phyloP scores from a whole-genome alignment of 176 grass and related monocot genomes.

The Musa beccarii region DNA sequence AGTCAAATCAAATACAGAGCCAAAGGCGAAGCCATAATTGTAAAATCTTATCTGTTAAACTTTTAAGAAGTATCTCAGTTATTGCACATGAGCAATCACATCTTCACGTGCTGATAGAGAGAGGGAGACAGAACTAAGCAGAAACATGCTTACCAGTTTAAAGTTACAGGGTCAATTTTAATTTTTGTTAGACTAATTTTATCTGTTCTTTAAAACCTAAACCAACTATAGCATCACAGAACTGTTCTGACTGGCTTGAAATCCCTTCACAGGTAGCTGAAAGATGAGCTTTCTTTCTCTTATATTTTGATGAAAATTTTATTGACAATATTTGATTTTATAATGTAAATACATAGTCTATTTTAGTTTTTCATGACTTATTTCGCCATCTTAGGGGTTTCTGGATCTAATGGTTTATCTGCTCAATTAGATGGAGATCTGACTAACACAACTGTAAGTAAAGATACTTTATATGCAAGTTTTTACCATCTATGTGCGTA shows the following conservation, averaged over 20 bases:
- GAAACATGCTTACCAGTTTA: no score
- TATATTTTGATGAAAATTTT: background rate
- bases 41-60: no score
- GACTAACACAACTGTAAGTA: conserved; percentile 84
- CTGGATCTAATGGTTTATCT: conserved; percentile 53
- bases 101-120: no score
- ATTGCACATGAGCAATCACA: no score
- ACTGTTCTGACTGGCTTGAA: background rate
- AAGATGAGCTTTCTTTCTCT: background rate
- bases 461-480: conserved; percentile 12
- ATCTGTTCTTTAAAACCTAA: no score
- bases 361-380: conserved; percentile 5
- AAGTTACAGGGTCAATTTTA: no score
- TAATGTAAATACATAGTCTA: background rate
- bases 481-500: conserved; percentile 2
- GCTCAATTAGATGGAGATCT: conserved; percentile 64
- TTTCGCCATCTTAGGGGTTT: conserved; percentile 42
- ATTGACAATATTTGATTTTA: background rate
- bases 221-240: no score
- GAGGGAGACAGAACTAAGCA: no score
- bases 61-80: no score
- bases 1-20: no score
- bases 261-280: background rate
- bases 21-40: no score
- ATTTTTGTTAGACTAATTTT: no score